Conservation (phyloP, 768 basidiomycete species). For the Amyloporia xantha region DNA sequence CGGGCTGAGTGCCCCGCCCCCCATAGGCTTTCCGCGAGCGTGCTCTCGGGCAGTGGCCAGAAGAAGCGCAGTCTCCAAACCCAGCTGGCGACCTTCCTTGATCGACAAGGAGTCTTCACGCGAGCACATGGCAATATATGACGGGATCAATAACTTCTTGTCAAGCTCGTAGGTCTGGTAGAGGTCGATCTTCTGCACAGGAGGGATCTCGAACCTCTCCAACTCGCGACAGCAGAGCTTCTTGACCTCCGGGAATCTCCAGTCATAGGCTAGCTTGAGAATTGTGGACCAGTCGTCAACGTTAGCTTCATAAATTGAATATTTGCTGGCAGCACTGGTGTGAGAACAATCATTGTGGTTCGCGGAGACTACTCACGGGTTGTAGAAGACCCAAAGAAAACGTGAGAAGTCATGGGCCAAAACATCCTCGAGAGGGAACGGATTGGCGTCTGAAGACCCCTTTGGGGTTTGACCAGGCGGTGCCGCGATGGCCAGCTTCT, state of each 20-base stretch:
- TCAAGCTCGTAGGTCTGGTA: slow-evolving; percentile 32
- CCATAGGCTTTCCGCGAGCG: slow-evolving; percentile 2
- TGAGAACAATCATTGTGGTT: background rate
- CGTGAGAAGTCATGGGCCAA: slow-evolving; percentile 44
- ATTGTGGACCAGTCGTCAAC: slow-evolving; percentile 39
- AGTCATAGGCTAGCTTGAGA: slow-evolving; percentile 31
- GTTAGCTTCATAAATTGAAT: slow-evolving; percentile 46
- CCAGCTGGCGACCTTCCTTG: slow-evolving; percentile 37
- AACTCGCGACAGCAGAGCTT: slow-evolving; percentile 33
- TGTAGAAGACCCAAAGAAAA: slow-evolving; percentile 60
- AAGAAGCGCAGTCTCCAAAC: slow-evolving; percentile 31
- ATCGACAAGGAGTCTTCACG: slow-evolving; percentile 30
- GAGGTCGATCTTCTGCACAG: slow-evolving; percentile 32
- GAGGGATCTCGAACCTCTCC: slow-evolving; percentile 28
- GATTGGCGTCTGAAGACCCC: slow-evolving; percentile 23
- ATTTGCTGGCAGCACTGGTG: slow-evolving; percentile 34
- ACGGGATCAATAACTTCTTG: slow-evolving; percentile 27
- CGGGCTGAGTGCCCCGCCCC: slow-evolving; percentile 22
- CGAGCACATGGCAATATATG: slow-evolving; percentile 30
- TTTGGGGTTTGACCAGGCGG: slow-evolving; percentile 12
- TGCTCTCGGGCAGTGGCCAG: slow-evolving; percentile 34
- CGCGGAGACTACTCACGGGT: slow-evolving; percentile 34
- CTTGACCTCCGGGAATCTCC: slow-evolving; percentile 36
- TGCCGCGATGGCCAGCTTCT: slow-evolving; percentile 18
- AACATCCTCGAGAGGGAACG: slow-evolving; percentile 34